These are phyloP conservation scores for Plantago coronopus DNA, from an alignment of 305 asterid genomes.

Conservation along the genomic window DNA sequence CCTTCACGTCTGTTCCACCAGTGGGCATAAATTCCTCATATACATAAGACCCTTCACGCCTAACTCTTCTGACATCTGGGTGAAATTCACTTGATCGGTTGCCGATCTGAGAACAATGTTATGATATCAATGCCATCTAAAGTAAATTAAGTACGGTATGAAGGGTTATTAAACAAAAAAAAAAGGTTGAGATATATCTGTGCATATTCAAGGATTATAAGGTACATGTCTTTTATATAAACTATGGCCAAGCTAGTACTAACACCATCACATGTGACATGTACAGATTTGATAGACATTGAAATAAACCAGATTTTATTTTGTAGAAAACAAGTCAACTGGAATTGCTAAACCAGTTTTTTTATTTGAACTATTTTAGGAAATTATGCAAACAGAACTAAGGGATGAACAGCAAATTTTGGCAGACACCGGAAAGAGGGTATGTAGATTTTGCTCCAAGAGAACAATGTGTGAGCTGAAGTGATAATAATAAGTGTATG, in stretches of 20 bases:
- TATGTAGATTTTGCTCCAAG: background rate
- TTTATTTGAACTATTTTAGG: background rate
- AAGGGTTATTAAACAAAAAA: background rate
- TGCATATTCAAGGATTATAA: background rate
- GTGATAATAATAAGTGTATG: background rate
- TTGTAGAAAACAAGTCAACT: background rate
- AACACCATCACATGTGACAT: background rate
- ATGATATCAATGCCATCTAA: background rate
- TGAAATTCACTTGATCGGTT: slow-evolving; percentile 99
- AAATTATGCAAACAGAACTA: background rate
- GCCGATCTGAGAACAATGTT: slow-evolving; percentile 77
- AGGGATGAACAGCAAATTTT: background rate
- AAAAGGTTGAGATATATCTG: background rate
- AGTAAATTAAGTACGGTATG: too few species aligned
- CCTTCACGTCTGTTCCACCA: slow-evolving; percentile 99
- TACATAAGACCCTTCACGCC: slow-evolving; percentile 98
- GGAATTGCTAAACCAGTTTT: background rate
- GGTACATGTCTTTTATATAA: background rate
- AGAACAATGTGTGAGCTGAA: slow-evolving; percentile 1
- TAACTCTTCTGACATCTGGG: slow-evolving; percentile 93
- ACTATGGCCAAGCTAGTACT: too few species aligned
- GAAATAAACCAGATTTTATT: background rate
- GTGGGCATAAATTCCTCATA: slow-evolving; percentile 99
- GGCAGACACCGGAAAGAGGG: background rate
- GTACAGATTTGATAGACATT: background rate